phyloP scores from a whole-genome alignment of 768 basidiomycete species.

The Calvatia gigantea region DNA sequence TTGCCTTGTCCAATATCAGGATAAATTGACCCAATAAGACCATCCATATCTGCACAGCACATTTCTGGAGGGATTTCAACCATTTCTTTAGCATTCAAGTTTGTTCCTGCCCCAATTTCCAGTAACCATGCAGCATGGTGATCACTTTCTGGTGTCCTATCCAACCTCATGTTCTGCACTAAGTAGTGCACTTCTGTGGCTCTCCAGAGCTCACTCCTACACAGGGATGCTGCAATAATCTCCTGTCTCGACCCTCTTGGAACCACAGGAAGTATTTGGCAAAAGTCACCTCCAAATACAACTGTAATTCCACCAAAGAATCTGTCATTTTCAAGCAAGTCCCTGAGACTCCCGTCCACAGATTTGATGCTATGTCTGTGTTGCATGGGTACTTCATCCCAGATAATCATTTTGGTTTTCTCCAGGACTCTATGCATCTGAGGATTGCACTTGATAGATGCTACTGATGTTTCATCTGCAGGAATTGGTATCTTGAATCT shows the following conservation, averaged over 20 bases:
- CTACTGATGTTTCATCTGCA: background rate
- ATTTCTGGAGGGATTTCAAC: background rate
- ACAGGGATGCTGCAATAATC: background rate
- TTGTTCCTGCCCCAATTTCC: background rate
- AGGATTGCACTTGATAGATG: background rate
- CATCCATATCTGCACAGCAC: background rate
- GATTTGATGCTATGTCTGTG: background rate
- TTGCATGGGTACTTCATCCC: background rate
- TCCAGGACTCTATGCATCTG: background rate
- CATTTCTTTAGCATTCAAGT: background rate
- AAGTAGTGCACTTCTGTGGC: background rate
- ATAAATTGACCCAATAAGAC: background rate
- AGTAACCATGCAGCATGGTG: background rate
- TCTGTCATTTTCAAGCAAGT: background rate
- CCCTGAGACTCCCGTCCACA: background rate
- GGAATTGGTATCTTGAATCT: background rate
- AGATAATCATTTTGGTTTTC: background rate
- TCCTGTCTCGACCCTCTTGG: background rate
- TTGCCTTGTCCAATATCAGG: background rate
- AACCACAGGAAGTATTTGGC: slow-evolving; percentile 15
- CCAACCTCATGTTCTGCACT: background rate
- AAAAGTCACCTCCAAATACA: background rate
- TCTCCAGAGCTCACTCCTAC: background rate
- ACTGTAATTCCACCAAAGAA: slow-evolving; percentile 1
- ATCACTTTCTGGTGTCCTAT: background rate